phyloP scores from a whole-genome alignment of 768 basidiomycete genomes.

The Butyriboletus loyo region DNA sequence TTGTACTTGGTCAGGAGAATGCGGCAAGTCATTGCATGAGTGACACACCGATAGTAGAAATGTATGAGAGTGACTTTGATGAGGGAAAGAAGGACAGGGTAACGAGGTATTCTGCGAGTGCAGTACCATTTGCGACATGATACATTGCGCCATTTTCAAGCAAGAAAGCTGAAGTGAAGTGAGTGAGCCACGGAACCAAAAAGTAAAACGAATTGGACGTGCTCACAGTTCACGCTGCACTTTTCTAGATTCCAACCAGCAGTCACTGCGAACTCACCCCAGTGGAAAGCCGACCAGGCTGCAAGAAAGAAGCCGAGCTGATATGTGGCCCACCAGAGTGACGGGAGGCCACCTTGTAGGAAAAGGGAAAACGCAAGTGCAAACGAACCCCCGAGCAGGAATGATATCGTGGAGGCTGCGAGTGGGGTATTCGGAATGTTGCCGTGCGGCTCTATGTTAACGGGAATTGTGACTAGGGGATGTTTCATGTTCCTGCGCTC shows the following conservation, averaged over 20 bases:
- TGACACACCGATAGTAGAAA: slow-evolving; percentile 56
- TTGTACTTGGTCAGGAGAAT: neutral
- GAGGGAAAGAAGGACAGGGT: slow-evolving; percentile 65
- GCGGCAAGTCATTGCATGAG: neutral
- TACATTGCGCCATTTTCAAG: slow-evolving; percentile 88
- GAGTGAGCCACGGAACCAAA: slow-evolving; percentile 3
- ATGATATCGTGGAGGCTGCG: slow-evolving; percentile 72
- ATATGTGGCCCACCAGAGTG: slow-evolving; percentile 62
- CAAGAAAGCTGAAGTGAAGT: slow-evolving; percentile 67
- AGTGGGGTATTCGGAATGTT: slow-evolving; percentile 89
- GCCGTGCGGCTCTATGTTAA: slow-evolving; percentile 39
- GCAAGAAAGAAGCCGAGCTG: slow-evolving; percentile 83
- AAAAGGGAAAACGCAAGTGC: slow-evolving; percentile 54
- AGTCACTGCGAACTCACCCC: slow-evolving; percentile 92
- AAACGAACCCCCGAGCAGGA: slow-evolving; percentile 77
- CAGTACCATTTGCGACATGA: slow-evolving; percentile 77
- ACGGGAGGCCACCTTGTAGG: slow-evolving; percentile 41
- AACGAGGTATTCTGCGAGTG: slow-evolving; percentile 76
- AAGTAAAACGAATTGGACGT: neutral
- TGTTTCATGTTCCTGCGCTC: slow-evolving; percentile 36
- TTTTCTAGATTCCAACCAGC: slow-evolving; percentile 95
- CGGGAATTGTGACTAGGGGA: slow-evolving; percentile 58
- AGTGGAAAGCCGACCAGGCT: slow-evolving; percentile 86
- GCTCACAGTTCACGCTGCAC: slow-evolving; percentile 89
- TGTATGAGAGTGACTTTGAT: slow-evolving; percentile 55